Conservation (phyloP, 257 asterid species). For the Solanum chmielewskii region DNA sequence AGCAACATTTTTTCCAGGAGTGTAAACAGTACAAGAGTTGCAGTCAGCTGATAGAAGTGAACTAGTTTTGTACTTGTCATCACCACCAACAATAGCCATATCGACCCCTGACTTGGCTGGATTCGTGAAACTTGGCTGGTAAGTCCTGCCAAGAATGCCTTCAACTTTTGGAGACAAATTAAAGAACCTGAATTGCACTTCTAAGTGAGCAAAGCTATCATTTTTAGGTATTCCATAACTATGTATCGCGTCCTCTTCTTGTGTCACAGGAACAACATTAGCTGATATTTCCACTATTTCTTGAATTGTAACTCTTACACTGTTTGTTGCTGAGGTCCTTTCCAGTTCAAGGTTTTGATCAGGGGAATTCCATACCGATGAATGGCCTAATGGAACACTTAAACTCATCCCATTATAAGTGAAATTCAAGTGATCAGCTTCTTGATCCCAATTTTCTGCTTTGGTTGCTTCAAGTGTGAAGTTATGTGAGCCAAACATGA, state of each 20-base stretch:
- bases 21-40: constrained; percentile 1
- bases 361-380: constrained; percentile 1
- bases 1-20: background rate
- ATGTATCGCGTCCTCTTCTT: constrained; percentile 3
- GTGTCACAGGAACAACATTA: constrained; percentile 13
- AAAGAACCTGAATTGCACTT: constrained; percentile 6
- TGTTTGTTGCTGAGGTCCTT: background rate
- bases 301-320: background rate
- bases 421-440: constrained; percentile 2
- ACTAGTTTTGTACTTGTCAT: constrained; percentile 6
- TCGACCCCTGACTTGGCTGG: constrained; percentile 12
- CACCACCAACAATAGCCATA: constrained; percentile 10
- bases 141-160: constrained; percentile 14
- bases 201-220: constrained; percentile 11
- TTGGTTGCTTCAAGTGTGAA: constrained; percentile 9
- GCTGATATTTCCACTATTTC: constrained; percentile 4
- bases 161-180: constrained; percentile 7
- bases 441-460: background rate
- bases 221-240: background rate
- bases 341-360: background rate
- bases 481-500: constrained; percentile 5
- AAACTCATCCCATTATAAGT: background rate
- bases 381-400: background rate
- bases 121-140: constrained; percentile 7
- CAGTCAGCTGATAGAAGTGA: constrained; percentile 6